Evolutionary conservation across 345 rosid species (phyloP), one percentile per base, ranked within the genome.

Genomic region (Ricinus communis): DNA sequence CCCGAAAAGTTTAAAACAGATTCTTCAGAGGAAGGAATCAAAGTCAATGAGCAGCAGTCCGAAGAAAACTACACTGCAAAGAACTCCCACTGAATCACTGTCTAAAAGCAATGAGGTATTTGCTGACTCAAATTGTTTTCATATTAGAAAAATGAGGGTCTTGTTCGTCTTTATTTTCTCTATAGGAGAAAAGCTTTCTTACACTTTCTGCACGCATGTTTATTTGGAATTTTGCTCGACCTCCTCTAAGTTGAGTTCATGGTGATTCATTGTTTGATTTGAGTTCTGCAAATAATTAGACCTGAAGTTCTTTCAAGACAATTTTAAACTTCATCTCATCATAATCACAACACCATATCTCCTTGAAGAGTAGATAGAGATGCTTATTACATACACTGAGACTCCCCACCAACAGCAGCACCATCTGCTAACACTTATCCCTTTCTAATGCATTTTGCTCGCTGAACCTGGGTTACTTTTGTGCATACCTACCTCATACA

Each of bases 41-140:
- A 55, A 68, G 11, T 74, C 80, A 21, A 27, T 67, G 25, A 11
- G 22, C 69, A 57, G 73, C 49, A 65, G 49, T 33, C 33, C 52
- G 51, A 79, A 73, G 82, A 74, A 69, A 77, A 79, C 19, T 73
- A 79, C 69, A 65, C 72, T 22, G 14, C 52, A 69, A 58, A 66
- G 66, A 49, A 74, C 65, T 71, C 69, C 84, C 18, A 19, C 27
- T 9, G 73, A 13, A 46, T 80, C 84, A 55, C 80, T 76, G 64
- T 69, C 68, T 53, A 68, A 72, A 67, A 67, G 70, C 60, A 76
- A 70, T 51, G 77, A 81, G 86, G 90, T 88, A 82, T 31, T 13
- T 22, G 45, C 38, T 50, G 21, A 16, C 64, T 64, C 52, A 22
- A 54, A 24, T 4, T 30, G 63, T 31, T 40, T 33, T 27, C 8